Percentiles rank a stretch among this genome's conserved stretches.
phyloP scores from a whole-genome alignment of 768 basidiomycete species.

The Hypholoma sublateritium region DNA sequence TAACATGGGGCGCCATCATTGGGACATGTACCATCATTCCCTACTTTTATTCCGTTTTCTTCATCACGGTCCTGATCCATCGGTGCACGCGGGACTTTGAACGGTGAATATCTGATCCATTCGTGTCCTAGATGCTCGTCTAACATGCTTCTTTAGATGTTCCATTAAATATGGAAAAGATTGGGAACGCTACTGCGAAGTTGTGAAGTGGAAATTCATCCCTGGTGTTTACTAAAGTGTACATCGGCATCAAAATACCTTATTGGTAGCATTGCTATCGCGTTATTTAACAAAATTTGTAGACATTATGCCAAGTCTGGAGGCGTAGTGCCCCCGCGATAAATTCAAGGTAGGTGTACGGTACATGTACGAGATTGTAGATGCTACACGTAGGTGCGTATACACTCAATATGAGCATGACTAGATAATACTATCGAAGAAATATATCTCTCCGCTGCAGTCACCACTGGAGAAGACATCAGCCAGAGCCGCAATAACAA shows the following conservation, averaged over 20 bases:
- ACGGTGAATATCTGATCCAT: constrained; percentile 43
- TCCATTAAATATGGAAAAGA: constrained; percentile 92
- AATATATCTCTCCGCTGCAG: constrained; percentile 45
- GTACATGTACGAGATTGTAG: not conserved
- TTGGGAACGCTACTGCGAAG: constrained; percentile 86
- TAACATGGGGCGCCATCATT: constrained; percentile 82
- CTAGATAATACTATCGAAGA: constrained; percentile 34
- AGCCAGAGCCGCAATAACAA: not conserved
- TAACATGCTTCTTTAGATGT: constrained; percentile 45
- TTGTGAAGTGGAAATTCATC: constrained; percentile 91
- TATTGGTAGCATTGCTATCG: not conserved
- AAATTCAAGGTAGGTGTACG: not conserved
- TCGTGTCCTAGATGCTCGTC: not conserved
- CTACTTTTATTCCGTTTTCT: constrained; percentile 97
- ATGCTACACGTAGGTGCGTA: not conserved
- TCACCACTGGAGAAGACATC: constrained; percentile 38
- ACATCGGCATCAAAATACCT: constrained; percentile 9
- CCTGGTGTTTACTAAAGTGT: constrained; percentile 72
- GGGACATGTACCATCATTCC: constrained; percentile 81
- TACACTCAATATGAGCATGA: not conserved
- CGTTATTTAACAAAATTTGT: not conserved
- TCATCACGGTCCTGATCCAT: constrained; percentile 89
- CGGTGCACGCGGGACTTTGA: constrained; percentile 94
- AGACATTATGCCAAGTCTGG: too few relatives aligned
- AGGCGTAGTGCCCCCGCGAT: not conserved